These are phyloP conservation scores for Sphagnum tenellum DNA, from an alignment of 225 moss, liverwort and hornwort species.

Conservation along the genomic window DNA sequence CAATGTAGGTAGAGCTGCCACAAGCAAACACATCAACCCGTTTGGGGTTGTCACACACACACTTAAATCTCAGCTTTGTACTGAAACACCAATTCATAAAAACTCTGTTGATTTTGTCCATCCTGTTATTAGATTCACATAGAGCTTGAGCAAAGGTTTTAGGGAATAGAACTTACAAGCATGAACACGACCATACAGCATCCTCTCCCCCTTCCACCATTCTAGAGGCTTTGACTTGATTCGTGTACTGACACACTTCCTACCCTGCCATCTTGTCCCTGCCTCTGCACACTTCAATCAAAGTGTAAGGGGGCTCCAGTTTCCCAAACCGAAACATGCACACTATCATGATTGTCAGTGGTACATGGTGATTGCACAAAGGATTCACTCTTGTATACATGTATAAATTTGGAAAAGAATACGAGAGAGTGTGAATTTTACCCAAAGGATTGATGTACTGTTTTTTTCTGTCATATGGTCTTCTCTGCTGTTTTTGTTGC, in stretches of 20 bases:
- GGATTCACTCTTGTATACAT: too few relatives aligned
- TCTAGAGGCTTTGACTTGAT: conserved; percentile 62
- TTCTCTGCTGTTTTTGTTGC: too few relatives aligned
- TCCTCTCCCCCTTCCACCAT: conserved; percentile 88
- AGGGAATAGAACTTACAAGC: conserved; percentile 29
- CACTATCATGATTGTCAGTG: too few relatives aligned
- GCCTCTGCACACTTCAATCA: conserved; percentile 19
- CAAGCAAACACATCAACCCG: background rate
- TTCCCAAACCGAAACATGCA: too few relatives aligned
- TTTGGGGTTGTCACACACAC: background rate
- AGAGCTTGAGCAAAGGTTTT: too few relatives aligned
- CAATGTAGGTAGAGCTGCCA: conserved; percentile 56
- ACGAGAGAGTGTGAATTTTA: too few relatives aligned
- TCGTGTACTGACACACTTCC: conserved; percentile 65
- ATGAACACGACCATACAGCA: conserved; percentile 75
- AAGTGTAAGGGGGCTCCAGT: too few relatives aligned
- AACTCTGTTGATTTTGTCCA: background rate
- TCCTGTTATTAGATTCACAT: too few relatives aligned
- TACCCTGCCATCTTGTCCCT: conserved; percentile 56
- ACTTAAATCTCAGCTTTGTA: background rate
- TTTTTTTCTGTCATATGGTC: too few relatives aligned
- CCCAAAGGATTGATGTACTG: too few relatives aligned
- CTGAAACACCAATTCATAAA: background rate
- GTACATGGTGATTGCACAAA: too few relatives aligned
- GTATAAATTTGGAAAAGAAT: too few relatives aligned